Conservation (phyloP, 2,329 filamentous ascomycete genomes). For the Colletotrichum sp. region DNA sequence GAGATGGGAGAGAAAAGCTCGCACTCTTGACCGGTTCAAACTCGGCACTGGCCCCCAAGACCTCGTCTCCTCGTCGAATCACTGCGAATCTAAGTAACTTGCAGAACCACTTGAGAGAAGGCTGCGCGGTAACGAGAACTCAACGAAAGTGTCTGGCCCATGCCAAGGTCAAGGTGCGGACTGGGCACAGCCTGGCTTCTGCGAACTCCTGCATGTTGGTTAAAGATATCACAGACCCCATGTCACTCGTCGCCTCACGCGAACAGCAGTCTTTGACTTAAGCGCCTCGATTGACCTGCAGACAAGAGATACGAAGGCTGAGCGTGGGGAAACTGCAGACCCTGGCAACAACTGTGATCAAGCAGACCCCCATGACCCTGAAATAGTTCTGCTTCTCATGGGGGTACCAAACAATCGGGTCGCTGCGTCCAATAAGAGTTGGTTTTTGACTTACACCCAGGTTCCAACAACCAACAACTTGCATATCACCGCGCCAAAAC, state of each 20-base stretch:
- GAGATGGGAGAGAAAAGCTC: neutral
- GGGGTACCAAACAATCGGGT: neutral
- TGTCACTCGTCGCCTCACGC: neutral
- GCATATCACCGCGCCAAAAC: neutral
- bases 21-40: neutral
- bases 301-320: neutral
- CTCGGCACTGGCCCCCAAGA: neutral
- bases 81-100: neutral
- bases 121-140: neutral
- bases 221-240: neutral
- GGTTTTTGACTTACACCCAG: neutral
- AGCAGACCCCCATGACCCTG: neutral
- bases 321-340: neutral
- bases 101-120: neutral
- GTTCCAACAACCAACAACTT: neutral
- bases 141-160: neutral
- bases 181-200: neutral
- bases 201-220: neutral
- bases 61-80: neutral
- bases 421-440: neutral
- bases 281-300: neutral
- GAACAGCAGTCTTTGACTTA: neutral
- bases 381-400: neutral
- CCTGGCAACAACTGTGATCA: neutral
- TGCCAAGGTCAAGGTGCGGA: neutral